Evolutionary conservation across 1,284 basidiomycete species (phyloP), one percentile per base, ranked within the genome.

Genomic region (Tetrapyrgos nigripes): DNA sequence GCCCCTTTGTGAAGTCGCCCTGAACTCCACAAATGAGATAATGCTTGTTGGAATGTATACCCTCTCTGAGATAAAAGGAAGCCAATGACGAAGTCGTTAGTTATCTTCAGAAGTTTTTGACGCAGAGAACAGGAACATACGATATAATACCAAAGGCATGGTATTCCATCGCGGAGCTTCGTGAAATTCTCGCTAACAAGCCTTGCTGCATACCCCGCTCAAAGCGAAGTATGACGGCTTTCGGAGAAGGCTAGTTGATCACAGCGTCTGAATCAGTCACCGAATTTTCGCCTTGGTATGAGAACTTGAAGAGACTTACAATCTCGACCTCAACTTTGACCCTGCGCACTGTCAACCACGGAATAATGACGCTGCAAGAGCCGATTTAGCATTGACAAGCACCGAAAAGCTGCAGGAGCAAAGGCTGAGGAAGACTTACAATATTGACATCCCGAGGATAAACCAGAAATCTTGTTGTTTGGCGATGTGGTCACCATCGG

Each of bases 381-480:
- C 28, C 24, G 24, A 35, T 3, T 35, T 49, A 26, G 27, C 37
- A 17, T 37, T 46, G 26, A n/a, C 35, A 37, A 45, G 26, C 29
- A n/a, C n/a, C n/a, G n/a, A n/a, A n/a, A n/a, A n/a, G n/a, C n/a
- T n/a, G n/a, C n/a, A n/a, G n/a, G 29, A 26, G 11, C 13, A 9
- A 35, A 27, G 40, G 17, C 26, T 23, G 21, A 19, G 10, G 27
- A 40, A 50, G 17, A 76, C 86, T 72, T 61, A 90, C 91, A 91
- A 86, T 24, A 84, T 68, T 3, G 89, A 87, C 87, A 93, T 91
- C 53, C 83, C 83, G 61, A 90, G 73, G 10, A 81, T 82, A 70
- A 86, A 92, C 89, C 90, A 92, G 72, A 93, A 91, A 58, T 91
- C 84, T 70, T 92, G 89, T 62, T 91, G 87, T 29, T 77, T 79